Percentiles rank a stretch among this genome's conserved stretches.
phyloP scores from a whole-genome alignment of 495 filamentous ascomycete genomes.

The Tetracladium setigerum region DNA sequence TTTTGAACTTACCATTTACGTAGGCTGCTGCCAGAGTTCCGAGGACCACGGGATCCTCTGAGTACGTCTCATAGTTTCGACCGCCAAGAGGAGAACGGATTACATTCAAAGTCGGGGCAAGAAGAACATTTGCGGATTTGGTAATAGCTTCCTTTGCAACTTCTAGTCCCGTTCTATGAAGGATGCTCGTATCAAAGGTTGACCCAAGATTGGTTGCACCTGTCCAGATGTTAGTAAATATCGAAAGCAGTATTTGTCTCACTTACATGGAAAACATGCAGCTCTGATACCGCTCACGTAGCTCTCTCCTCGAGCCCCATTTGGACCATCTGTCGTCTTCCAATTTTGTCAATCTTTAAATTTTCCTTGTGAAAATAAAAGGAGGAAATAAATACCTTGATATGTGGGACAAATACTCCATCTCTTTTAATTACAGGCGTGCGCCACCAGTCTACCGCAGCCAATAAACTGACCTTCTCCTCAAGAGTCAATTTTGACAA shows the following conservation, averaged over 20 bases:
- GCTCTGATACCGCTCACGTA: not conserved
- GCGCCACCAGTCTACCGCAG: not conserved
- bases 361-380: not conserved
- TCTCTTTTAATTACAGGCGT: not conserved
- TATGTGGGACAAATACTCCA: not conserved
- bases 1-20: not conserved
- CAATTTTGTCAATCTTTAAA: not conserved
- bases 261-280: not conserved
- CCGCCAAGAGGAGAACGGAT: not conserved
- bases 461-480: conserved; percentile 3
- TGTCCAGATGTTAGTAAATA: no score
- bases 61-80: not conserved
- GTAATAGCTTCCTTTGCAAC: conserved; percentile 1
- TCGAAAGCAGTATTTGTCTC: no score
- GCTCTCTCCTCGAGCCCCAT: not conserved
- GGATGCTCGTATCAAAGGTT: not conserved
- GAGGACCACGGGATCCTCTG: not conserved
- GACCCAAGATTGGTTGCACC: not conserved
- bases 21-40: not conserved
- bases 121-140: not conserved
- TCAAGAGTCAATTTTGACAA: not conserved
- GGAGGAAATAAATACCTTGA: not conserved
- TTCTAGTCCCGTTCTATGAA: not conserved
- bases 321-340: conserved; percentile 2
- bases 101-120: not conserved